phyloP scores from a whole-genome alignment of 306 rosid genomes.

The Vicia faba region DNA sequence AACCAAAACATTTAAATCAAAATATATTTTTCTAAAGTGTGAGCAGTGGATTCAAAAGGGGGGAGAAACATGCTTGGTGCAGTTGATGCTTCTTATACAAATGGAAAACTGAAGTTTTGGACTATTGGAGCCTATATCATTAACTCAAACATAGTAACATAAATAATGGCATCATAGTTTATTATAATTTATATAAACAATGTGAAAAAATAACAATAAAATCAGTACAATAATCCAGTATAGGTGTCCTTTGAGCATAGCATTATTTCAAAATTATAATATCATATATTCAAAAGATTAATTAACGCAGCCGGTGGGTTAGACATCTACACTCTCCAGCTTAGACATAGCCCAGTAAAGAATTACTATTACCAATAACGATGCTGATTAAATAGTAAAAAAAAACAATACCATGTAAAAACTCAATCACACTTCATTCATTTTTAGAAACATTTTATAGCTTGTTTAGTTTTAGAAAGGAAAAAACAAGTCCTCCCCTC shows the following conservation, averaged over 20 bases:
- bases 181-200: neutral
- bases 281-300: neutral
- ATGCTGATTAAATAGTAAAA: too few species aligned
- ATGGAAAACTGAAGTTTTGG: neutral
- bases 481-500: too few species aligned
- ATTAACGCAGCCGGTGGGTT: neutral
- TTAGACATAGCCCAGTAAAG: too few species aligned
- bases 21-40: neutral
- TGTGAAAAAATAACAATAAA: neutral
- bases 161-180: neutral
- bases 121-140: too few species aligned
- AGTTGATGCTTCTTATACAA: neutral
- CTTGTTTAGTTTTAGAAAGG: too few species aligned
- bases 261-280: neutral
- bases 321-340: too few species aligned
- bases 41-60: neutral
- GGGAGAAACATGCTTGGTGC: neutral
- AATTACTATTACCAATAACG: too few species aligned
- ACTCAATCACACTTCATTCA: too few species aligned
- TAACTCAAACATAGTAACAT: neutral
- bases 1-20: constrained; percentile 1
- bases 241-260: neutral
- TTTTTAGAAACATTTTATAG: too few species aligned
- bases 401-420: too few species aligned
- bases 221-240: neutral